phyloP scores from a whole-genome alignment of 768 basidiomycete genomes.

The Mycena haematopus region DNA sequence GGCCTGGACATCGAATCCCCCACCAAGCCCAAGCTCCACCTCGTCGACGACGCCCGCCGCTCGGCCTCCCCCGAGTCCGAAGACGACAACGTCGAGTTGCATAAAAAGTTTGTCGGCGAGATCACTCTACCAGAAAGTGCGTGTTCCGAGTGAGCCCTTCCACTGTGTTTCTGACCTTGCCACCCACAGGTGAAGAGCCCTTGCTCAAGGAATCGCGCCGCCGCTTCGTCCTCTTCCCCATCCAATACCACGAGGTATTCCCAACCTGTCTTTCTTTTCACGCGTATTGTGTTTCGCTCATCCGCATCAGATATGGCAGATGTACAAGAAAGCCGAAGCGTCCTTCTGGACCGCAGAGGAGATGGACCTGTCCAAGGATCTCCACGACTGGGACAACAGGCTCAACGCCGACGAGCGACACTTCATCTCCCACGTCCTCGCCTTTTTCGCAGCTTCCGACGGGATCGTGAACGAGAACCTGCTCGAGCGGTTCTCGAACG shows the following conservation, averaged over 20 bases:
- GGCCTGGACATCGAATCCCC: slow-evolving; percentile 51
- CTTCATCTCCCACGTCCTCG: too few relatives aligned
- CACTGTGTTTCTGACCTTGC: slow-evolving; percentile 14
- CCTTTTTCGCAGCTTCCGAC: too few relatives aligned
- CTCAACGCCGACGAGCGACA: too few relatives aligned
- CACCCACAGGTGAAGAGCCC: slow-evolving; percentile 59
- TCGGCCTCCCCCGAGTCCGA: too few relatives aligned
- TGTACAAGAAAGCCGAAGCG: too few relatives aligned
- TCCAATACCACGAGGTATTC: too few relatives aligned
- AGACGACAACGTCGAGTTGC: slow-evolving; percentile 45
- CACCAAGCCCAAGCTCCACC: slow-evolving; percentile 37
- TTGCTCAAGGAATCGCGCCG: slow-evolving; percentile 66
- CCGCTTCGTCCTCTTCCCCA: slow-evolving; percentile 79
- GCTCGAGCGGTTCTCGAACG: slow-evolving; percentile 75
- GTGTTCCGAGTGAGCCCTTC: slow-evolving; percentile 16
- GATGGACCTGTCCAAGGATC: slow-evolving; percentile 77
- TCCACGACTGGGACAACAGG: slow-evolving; percentile 74
- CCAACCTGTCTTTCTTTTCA: slow-evolving; percentile 78
- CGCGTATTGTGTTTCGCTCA: slow-evolving; percentile 63
- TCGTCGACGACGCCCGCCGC: slow-evolving; percentile 44
- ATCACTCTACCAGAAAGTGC: slow-evolving; percentile 55
- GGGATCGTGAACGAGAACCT: too few relatives aligned
- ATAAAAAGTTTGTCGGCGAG: slow-evolving; percentile 61
- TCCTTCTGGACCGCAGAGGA: too few relatives aligned
- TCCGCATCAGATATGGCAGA: slow-evolving; percentile 71